These are phyloP conservation scores for Chaetomium strumarium DNA, from an alignment of 2,329 filamentous ascomycete genomes.

Conservation along the genomic window DNA sequence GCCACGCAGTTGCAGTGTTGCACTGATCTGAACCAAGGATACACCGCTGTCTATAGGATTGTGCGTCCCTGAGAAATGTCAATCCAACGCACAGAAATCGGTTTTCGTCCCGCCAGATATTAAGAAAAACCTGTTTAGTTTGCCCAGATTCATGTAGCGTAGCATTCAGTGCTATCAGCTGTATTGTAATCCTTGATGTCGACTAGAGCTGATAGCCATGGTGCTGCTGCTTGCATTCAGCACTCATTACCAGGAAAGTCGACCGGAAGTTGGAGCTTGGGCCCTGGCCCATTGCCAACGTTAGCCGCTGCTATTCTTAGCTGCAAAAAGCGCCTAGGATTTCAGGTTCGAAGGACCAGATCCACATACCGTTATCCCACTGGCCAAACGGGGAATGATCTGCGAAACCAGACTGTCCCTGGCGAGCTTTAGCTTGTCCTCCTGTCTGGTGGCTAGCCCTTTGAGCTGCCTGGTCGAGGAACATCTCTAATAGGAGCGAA, in stretches of 20 bases:
- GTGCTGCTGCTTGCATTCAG: too few relatives aligned
- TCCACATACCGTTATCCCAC: neutral
- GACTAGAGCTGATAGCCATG: neutral
- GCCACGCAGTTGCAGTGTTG: neutral
- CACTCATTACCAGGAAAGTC: too few relatives aligned
- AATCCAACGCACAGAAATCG: neutral
- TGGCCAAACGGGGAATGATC: conserved; percentile 6
- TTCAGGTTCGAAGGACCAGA: neutral
- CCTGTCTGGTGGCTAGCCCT: neutral
- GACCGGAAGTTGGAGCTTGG: too few relatives aligned
- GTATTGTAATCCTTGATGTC: neutral
- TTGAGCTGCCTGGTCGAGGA: neutral
- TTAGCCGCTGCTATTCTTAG: conserved; percentile 9
- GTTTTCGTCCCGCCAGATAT: neutral
- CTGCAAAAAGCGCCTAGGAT: neutral
- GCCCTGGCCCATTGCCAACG: neutral
- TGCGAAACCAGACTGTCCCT: neutral
- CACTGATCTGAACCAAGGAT: neutral
- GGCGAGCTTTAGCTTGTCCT: too few relatives aligned
- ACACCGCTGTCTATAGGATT: neutral
- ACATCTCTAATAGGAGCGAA: too few relatives aligned
- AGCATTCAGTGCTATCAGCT: neutral
- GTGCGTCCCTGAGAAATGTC: neutral
- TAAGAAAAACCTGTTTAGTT: neutral
- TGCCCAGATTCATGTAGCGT: too few relatives aligned